These are phyloP conservation scores for Cystofilobasidium bisporidii DNA, from an alignment of 768 basidiomycete genomes.

Conservation along the genomic window DNA sequence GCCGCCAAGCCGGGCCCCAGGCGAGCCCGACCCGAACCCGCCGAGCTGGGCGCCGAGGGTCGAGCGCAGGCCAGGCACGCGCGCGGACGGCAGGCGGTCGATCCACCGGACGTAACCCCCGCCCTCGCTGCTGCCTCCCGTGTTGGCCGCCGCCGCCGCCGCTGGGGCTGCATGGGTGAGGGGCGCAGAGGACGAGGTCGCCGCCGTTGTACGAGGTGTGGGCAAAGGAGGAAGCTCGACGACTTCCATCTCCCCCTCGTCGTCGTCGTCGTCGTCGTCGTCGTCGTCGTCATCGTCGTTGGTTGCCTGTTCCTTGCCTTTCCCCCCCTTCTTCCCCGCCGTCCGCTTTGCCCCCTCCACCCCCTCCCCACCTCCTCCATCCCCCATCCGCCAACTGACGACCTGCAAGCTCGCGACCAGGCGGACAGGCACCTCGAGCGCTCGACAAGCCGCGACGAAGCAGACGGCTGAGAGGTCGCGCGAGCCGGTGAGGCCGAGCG, in stretches of 20 bases:
- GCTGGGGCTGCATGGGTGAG: neutral
- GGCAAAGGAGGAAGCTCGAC: neutral
- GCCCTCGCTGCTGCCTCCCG: neutral
- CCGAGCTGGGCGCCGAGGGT: neutral
- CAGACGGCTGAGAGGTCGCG: constrained; percentile 81
- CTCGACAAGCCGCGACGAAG: constrained; percentile 81
- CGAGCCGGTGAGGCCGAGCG: constrained; percentile 65
- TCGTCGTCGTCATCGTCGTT: constrained; percentile 38
- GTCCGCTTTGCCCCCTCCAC: too few species aligned
- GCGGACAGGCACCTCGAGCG: constrained; percentile 72
- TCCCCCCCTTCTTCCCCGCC: constrained; percentile 19
- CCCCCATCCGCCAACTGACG: constrained; percentile 69
- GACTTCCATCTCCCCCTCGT: constrained; percentile 10
- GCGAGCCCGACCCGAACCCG: neutral
- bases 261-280: constrained; percentile 38
- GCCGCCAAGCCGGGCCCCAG: constrained; percentile 1
- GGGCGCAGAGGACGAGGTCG: neutral
- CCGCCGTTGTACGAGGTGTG: neutral
- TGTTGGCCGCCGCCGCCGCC: too few species aligned
- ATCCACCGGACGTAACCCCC: constrained; percentile 19
- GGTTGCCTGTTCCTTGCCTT: constrained; percentile 38
- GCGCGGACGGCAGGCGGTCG: constrained; percentile 12
- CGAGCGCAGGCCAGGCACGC: constrained; percentile 18
- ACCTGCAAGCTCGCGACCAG: constrained; percentile 84
- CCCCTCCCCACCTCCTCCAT: constrained; percentile 14